Conservation (phyloP, 2,329 filamentous ascomycete species). For the Exophiala oligosperma region DNA sequence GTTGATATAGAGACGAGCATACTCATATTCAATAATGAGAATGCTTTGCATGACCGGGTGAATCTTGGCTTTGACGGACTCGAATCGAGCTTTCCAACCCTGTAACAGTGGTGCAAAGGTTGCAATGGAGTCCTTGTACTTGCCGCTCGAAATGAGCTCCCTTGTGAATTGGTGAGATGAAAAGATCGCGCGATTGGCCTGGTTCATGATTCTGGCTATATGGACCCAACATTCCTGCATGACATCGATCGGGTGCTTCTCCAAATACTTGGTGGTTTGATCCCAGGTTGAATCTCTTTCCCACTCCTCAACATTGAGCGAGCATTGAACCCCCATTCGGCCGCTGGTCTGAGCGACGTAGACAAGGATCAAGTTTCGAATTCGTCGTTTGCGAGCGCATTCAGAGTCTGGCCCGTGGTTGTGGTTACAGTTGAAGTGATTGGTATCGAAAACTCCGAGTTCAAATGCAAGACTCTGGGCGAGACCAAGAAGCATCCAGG, state of each 20-base stretch:
- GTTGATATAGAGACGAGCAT: conserved; percentile 73
- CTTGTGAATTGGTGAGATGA: conserved; percentile 83
- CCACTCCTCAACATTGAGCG: conserved; percentile 64
- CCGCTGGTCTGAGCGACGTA: conserved; percentile 95
- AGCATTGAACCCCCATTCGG: conserved; percentile 86
- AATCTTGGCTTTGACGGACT: conserved; percentile 57
- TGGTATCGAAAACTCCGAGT: conserved; percentile 87
- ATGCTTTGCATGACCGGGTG: conserved; percentile 63
- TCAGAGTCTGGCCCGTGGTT: conserved; percentile 56
- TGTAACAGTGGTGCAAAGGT: conserved; percentile 76
- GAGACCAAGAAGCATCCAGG: conserved; percentile 60
- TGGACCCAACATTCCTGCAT: conserved; percentile 86
- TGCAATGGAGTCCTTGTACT: conserved; percentile 77
- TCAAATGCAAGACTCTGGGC: conserved; percentile 62
- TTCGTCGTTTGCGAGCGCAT: conserved; percentile 76
- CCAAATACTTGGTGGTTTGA: conserved; percentile 23
- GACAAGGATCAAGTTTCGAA: conserved; percentile 82
- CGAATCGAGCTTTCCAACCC: conserved; percentile 80
- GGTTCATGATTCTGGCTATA: conserved; percentile 88
- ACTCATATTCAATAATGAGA: conserved; percentile 86
- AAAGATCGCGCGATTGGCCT: conserved; percentile 86
- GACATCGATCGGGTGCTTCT: conserved; percentile 50
- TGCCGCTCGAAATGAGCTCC: conserved; percentile 80
- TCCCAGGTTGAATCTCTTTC: conserved; percentile 25
- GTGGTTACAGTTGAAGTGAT: conserved; percentile 50